Evolutionary conservation across 2,329 filamentous ascomycete species (phyloP), one percentile per base, ranked within the genome.

Genomic region (Hortaea werneckii): DNA sequence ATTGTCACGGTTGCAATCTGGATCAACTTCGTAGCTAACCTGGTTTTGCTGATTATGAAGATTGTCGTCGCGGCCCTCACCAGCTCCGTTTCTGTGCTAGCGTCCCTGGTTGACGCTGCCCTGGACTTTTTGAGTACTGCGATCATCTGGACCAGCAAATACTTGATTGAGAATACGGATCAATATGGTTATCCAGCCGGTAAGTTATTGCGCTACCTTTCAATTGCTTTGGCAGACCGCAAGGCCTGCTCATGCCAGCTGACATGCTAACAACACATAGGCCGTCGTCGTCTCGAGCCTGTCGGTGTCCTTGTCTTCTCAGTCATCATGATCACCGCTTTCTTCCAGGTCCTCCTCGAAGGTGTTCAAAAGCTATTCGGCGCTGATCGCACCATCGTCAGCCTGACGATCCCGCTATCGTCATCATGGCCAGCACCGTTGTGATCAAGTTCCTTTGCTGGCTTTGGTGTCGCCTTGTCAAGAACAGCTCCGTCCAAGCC

Each of bases 1-100:
- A 78, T 94, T 41, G 87, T 95, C 41, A 83, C 81, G n/a, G 60
- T 92, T 13, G 89, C 90, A 37, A 92, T 96, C 58, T 90, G 88
- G 64, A 69, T 94, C 64, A 95, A 94, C 61, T 77, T 94, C 41
- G 67, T 77, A 20, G 88, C 87, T 48, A 95, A 95, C 61, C 72
- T 79, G 2, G 69, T 86, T 38, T 73, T 94, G 1, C 75, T 94
- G 3, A 75, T 76, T 5, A 79, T 86, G 49, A 94, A 95, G 64
- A 77, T 88, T 42, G 75, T 78, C 35, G 87, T 92, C 43, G 81
- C 89, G 37, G 61, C 87, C 30, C 77, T 87, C 43, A 87, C 88
- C 0, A 85, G 81, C 13, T 90, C 85, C 40, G 80, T 92, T 61
- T 89, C 85, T 4, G 85, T 90, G 9, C 72, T 90, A 35, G 86